Evolutionary conservation across 768 basidiomycete species (phyloP).

Genomic region (Hemileccinum rubropunctum): DNA sequence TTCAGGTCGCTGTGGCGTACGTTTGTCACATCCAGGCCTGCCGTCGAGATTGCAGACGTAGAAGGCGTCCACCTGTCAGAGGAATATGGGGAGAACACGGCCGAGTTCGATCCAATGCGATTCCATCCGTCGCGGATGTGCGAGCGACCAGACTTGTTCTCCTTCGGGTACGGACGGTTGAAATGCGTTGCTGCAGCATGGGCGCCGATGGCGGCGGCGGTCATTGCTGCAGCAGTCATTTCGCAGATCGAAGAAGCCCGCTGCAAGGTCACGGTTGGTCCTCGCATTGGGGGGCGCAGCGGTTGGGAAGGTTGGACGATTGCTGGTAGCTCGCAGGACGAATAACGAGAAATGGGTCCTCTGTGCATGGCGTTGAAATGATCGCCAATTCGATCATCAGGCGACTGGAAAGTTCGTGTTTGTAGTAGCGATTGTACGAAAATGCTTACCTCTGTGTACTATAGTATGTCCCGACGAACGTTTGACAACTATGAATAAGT

Average conservation of each 20-base stretch:
- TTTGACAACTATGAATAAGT: too few relatives aligned
- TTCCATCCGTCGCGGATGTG: slow-evolving; percentile 30
- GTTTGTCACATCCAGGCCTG: not conserved
- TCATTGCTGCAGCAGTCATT: slow-evolving; percentile 45
- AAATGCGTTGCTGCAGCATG: slow-evolving; percentile 45
- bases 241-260: slow-evolving; percentile 27
- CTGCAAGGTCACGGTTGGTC: slow-evolving; percentile 16
- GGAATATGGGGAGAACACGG: slow-evolving; percentile 33
- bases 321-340: not conserved
- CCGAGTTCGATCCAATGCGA: slow-evolving; percentile 43
- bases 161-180: slow-evolving; percentile 46
- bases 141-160: slow-evolving; percentile 26
- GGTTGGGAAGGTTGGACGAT: slow-evolving; percentile 49
- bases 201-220: slow-evolving; percentile 56
- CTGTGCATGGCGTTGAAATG: too few relatives aligned
- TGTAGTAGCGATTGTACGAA: too few relatives aligned
- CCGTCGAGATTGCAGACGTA: slow-evolving; percentile 24
- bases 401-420: too few relatives aligned
- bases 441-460: too few relatives aligned
- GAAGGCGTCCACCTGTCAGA: slow-evolving; percentile 17
- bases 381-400: too few relatives aligned
- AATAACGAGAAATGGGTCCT: not conserved
- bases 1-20: slow-evolving; percentile 13
- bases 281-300: slow-evolving; percentile 38
- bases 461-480: too few relatives aligned